Evolutionary conservation across 306 rosid genomes (phyloP).

Genomic region (Cicer chorassanicum): DNA sequence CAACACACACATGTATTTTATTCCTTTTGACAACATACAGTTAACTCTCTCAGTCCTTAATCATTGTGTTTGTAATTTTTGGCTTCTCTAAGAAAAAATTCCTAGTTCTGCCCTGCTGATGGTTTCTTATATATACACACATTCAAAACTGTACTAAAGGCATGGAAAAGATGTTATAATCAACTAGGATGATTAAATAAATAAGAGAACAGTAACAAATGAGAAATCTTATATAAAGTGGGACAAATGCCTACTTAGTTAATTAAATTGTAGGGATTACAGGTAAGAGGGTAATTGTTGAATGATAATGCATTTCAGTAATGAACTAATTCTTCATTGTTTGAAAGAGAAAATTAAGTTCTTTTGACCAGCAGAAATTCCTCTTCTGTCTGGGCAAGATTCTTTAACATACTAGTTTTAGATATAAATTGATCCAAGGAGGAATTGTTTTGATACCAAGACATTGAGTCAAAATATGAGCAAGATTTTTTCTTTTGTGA

Average conservation of each 20-base stretch:
- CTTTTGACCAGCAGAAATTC: background rate
- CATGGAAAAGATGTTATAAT: conserved; percentile 3
- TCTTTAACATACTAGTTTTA: background rate
- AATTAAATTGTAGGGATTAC: background rate
- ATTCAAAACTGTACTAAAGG: background rate
- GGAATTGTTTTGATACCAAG: no score
- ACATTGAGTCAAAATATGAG: no score
- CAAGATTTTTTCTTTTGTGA: background rate
- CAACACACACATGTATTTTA: background rate
- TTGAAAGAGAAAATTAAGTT: background rate
- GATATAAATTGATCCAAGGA: background rate
- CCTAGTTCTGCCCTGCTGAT: background rate
- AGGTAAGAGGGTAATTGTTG: background rate
- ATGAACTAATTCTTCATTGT: conserved; percentile 10
- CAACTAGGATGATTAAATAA: background rate
- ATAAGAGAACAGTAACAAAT: background rate
- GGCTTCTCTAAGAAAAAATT: background rate
- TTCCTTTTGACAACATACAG: background rate
- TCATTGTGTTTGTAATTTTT: background rate
- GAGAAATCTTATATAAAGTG: background rate
- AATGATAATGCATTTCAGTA: background rate
- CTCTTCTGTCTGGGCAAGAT: background rate
- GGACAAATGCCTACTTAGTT: background rate
- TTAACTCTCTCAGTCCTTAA: background rate
- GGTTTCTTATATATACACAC: background rate